Percentiles rank a stretch among this genome's conserved stretches.
Conservation (phyloP, 2,329 filamentous ascomycete genomes). For the Botrytis tulipae region DNA sequence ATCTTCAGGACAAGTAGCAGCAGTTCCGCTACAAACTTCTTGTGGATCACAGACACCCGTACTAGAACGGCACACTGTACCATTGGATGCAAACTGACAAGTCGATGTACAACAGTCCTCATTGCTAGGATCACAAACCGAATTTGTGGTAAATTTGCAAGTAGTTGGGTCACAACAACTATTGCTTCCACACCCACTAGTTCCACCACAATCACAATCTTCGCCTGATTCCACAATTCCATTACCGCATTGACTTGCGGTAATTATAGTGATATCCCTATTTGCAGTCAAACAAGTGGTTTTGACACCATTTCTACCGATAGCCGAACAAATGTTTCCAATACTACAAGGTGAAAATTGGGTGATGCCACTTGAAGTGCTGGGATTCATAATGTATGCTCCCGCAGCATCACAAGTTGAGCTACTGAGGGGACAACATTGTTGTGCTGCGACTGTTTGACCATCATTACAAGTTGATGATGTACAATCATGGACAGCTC, state of each 20-base stretch:
- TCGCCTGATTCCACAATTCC: slow-evolving; percentile 94
- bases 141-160: slow-evolving; percentile 72
- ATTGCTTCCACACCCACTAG: slow-evolving; percentile 68
- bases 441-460: slow-evolving; percentile 55
- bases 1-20: slow-evolving; percentile 73
- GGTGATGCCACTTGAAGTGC: slow-evolving; percentile 69
- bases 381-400: slow-evolving; percentile 96
- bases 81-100: slow-evolving; percentile 66
- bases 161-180: slow-evolving; percentile 80
- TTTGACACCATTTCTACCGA: slow-evolving; percentile 74
- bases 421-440: slow-evolving; percentile 78
- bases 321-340: slow-evolving; percentile 88
- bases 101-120: slow-evolving; percentile 72
- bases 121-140: slow-evolving; percentile 78
- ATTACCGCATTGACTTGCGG: slow-evolving; percentile 86
- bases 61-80: slow-evolving; percentile 75
- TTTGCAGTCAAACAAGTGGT: slow-evolving; percentile 81
- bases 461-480: slow-evolving; percentile 62
- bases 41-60: slow-evolving; percentile 80
- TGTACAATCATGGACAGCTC: slow-evolving; percentile 91
- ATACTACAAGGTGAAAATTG: slow-evolving; percentile 85
- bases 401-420: slow-evolving; percentile 70
- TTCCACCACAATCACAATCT: slow-evolving; percentile 92
- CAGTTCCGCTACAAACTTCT: slow-evolving; percentile 75
- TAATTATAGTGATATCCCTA: slow-evolving; percentile 75